Percentiles rank a stretch among this genome's conserved stretches.
These are phyloP conservation scores for Erodium chrysanthum DNA, from an alignment of 441 rosid species.

Conservation along the genomic window DNA sequence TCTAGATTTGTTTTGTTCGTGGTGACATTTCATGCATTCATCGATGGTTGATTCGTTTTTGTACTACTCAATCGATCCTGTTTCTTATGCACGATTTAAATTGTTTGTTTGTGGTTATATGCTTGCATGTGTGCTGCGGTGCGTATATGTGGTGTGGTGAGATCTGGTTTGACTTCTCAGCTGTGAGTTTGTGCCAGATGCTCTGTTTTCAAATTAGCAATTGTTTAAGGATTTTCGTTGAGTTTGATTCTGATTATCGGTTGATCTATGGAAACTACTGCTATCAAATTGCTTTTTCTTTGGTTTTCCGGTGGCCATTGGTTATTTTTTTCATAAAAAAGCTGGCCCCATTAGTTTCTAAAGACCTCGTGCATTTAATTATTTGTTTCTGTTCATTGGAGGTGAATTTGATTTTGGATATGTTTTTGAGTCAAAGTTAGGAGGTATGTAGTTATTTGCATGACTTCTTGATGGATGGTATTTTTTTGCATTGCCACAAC, in stretches of 20 bases:
- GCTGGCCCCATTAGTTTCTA: no score
- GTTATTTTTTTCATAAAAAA: no score
- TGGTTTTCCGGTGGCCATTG: no score
- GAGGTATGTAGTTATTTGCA: neutral
- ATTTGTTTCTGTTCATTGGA: neutral
- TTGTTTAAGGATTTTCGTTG: neutral
- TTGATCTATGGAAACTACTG: neutral
- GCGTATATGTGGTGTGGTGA: slow-evolving; percentile 9
- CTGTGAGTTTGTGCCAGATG: neutral
- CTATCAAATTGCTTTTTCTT: neutral
- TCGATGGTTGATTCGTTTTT: neutral
- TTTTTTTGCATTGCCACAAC: neutral
- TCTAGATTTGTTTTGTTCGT: slow-evolving; percentile 32
- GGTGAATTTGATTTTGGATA: neutral
- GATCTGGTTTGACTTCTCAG: slow-evolving; percentile 13
- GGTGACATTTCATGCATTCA: neutral
- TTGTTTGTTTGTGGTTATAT: neutral
- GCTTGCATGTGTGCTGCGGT: slow-evolving; percentile 6
- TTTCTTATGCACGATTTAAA: neutral
- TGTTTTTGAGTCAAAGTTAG: neutral
- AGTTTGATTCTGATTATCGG: neutral
- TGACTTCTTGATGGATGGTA: neutral
- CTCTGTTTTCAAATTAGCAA: neutral
- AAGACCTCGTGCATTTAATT: neutral
- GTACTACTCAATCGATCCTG: neutral